A percentile compares a stretch with the other conserved stretches of the same genome.
Evolutionary conservation across 441 rosid genomes (phyloP).

Genomic region (Euphorbia corollata): DNA sequence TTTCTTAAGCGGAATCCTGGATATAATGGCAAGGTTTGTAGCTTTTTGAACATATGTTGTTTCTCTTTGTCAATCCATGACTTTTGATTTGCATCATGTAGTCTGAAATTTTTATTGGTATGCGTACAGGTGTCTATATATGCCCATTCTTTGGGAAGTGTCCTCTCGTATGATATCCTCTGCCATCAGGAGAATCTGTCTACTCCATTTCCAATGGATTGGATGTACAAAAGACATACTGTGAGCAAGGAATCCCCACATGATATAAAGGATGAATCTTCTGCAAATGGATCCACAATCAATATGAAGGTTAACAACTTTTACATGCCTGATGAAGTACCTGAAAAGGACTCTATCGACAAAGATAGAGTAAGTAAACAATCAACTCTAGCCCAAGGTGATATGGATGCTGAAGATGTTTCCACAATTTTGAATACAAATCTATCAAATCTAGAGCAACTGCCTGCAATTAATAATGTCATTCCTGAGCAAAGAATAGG

Average conservation of each 20-base stretch:
- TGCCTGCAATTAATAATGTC: conserved; percentile 8
- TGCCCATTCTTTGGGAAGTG: conserved; percentile 96
- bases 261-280: conserved; percentile 26
- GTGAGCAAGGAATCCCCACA: conserved; percentile 33
- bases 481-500: conserved; percentile 26
- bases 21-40: conserved; percentile 85
- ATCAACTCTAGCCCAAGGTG: conserved; percentile 25
- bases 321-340: conserved; percentile 21
- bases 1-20: conserved; percentile 85
- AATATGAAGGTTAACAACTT: conserved; percentile 30
- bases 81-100: neutral
- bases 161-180: conserved; percentile 87
- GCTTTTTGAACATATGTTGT: conserved; percentile 16
- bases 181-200: conserved; percentile 90
- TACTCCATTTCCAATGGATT: conserved; percentile 81
- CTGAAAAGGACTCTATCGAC: conserved; percentile 26
- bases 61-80: conserved; percentile 19
- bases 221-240: conserved; percentile 47
- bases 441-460: conserved; percentile 23
- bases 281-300: conserved; percentile 24
- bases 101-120: conserved; percentile 14
- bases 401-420: conserved; percentile 24
- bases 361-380: conserved; percentile 26
- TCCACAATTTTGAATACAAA: conserved; percentile 25
- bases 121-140: conserved; percentile 66